A percentile compares a stretch with the other conserved stretches of the same genome.
Conservation (phyloP, 768 basidiomycete species). For the Epithele typhae region DNA sequence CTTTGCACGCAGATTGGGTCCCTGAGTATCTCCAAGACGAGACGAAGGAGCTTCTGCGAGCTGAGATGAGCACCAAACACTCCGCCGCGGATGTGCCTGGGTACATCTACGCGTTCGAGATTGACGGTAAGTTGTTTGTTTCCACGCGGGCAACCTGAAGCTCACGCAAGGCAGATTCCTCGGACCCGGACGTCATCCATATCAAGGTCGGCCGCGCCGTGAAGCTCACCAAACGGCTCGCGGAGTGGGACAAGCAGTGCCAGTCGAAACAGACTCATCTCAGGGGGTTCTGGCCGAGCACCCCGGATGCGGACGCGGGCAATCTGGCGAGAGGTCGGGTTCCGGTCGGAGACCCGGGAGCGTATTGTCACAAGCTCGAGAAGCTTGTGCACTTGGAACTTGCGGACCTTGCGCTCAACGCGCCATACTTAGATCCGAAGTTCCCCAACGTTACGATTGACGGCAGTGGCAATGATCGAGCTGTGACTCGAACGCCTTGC, state of each 20-base stretch:
- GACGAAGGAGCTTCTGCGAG: slow-evolving; percentile 53
- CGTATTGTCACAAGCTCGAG: slow-evolving; percentile 73
- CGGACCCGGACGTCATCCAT: slow-evolving; percentile 40
- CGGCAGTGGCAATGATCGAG: slow-evolving; percentile 12
- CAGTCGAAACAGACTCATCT: slow-evolving; percentile 70
- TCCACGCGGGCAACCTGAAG: background rate
- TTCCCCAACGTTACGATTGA: slow-evolving; percentile 32
- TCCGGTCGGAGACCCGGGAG: slow-evolving; percentile 53
- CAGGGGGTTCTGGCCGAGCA: slow-evolving; percentile 70
- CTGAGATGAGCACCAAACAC: slow-evolving; percentile 50
- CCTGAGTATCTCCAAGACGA: slow-evolving; percentile 56
- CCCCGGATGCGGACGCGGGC: slow-evolving; percentile 33
- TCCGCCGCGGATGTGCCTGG: slow-evolving; percentile 61
- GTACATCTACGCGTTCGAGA: slow-evolving; percentile 81
- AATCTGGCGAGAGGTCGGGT: slow-evolving; percentile 66
- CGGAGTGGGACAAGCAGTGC: slow-evolving; percentile 81
- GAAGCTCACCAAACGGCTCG: slow-evolving; percentile 67
- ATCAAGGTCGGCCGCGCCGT: slow-evolving; percentile 79
- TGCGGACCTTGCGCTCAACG: slow-evolving; percentile 56
- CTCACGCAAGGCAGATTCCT: slow-evolving; percentile 25
- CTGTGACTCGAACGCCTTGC: slow-evolving; percentile 28
- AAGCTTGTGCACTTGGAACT: slow-evolving; percentile 79
- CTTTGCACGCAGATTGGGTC: slow-evolving; percentile 55
- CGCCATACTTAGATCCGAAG: slow-evolving; percentile 52
- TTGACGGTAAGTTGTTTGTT: slow-evolving; percentile 44